Conservation (phyloP, 495 filamentous ascomycete species). For the Hypoxylon crocopeplum region DNA sequence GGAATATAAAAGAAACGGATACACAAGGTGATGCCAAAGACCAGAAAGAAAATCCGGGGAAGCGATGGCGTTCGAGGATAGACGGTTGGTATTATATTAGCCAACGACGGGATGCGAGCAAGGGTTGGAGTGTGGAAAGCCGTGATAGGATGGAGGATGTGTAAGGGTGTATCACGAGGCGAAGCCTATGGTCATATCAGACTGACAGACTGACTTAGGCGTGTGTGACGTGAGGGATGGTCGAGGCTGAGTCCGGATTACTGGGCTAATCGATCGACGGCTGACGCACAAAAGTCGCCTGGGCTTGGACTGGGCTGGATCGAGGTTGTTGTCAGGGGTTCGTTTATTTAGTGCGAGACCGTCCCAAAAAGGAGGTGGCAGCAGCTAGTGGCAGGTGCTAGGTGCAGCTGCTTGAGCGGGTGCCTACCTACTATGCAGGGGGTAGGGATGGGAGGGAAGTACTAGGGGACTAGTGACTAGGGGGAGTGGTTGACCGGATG, state of each 20-base stretch:
- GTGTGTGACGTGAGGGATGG: conserved; percentile 40
- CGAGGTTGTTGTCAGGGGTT: conserved; percentile 13
- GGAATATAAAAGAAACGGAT: conserved; percentile 18
- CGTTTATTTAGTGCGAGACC: neutral
- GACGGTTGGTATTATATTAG: conserved; percentile 26
- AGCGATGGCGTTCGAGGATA: conserved; percentile 14
- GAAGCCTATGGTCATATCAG: conserved; percentile 40
- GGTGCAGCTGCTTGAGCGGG: conserved; percentile 26
- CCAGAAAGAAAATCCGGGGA: conserved; percentile 33
- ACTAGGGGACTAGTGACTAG: neutral
- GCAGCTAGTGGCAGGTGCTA: conserved; percentile 30
- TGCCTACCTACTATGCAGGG: conserved; percentile 30
- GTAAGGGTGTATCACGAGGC: conserved; percentile 44
- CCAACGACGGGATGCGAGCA: conserved; percentile 20
- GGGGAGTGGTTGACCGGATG: conserved; percentile 1
- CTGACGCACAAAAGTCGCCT: conserved; percentile 37
- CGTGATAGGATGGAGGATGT: conserved; percentile 25
- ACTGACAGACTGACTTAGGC: conserved; percentile 33
- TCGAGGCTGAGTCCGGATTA: conserved; percentile 42
- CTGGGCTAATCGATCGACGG: conserved; percentile 35
- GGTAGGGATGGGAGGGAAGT: conserved; percentile 10
- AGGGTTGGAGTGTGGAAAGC: conserved; percentile 18
- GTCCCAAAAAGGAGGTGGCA: conserved; percentile 15
- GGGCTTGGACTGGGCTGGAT: conserved; percentile 34
- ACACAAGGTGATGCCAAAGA: conserved; percentile 9